These are phyloP conservation scores for Quercus parvula DNA, from an alignment of 306 rosid genomes.

Conservation along the genomic window DNA sequence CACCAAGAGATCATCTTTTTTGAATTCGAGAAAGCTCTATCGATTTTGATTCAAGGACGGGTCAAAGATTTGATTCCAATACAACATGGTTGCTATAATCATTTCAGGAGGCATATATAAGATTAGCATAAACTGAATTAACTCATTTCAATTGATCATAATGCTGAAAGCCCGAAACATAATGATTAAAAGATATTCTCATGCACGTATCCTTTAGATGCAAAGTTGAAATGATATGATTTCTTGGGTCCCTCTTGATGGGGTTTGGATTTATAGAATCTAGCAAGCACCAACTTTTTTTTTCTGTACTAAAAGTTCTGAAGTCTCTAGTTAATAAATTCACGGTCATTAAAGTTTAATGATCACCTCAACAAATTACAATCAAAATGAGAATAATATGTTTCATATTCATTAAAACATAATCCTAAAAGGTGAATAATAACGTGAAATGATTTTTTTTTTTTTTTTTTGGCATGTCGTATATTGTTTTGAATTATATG, in stretches of 20 bases:
- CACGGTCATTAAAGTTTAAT: too few relatives aligned
- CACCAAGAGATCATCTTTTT: background rate
- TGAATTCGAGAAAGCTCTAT: conserved; percentile 19
- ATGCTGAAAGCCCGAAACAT: background rate
- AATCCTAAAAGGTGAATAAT: too few relatives aligned
- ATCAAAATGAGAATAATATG: too few relatives aligned
- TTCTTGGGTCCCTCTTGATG: conserved; percentile 23
- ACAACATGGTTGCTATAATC: background rate
- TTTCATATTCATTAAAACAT: too few relatives aligned
- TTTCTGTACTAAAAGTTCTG: background rate
- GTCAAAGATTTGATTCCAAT: conserved; percentile 3
- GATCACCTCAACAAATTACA: too few relatives aligned
- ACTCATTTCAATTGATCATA: background rate
- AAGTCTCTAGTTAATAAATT: background rate
- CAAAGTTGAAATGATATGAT: conserved; percentile 24
- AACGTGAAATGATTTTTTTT: too few relatives aligned
- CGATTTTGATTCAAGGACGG: conserved; percentile 13
- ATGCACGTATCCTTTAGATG: conserved; percentile 5
- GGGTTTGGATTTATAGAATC: conserved; percentile 26
- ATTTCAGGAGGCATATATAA: background rate
- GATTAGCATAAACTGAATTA: background rate
- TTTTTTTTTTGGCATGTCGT: too few relatives aligned
- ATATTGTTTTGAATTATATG: too few relatives aligned
- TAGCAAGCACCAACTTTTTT: background rate
- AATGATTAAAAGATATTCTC: conserved; percentile 6